phyloP scores from a whole-genome alignment of 148 eudicot genomes.

The Cornus kousa region DNA sequence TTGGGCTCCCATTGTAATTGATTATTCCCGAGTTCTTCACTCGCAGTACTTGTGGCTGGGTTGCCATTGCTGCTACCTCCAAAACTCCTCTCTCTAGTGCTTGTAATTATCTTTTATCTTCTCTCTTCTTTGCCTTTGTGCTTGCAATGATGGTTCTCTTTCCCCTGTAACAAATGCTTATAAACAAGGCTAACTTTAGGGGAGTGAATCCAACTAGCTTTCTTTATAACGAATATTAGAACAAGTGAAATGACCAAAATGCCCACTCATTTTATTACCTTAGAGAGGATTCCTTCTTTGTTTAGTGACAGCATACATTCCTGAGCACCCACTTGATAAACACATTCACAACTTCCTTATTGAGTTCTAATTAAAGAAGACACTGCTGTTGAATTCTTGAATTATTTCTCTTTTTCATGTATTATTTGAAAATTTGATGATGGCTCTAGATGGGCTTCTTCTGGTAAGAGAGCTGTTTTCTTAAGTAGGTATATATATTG shows the following conservation, averaged over 20 bases:
- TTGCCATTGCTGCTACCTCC: conserved; percentile 26
- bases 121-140: conserved; percentile 22
- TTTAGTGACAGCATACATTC: not conserved
- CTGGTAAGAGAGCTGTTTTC: conserved; percentile 40
- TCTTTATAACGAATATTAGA: conserved; percentile 14
- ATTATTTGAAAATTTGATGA: conserved; percentile 11
- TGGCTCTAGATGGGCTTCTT: conserved; percentile 24
- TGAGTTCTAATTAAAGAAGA: not conserved
- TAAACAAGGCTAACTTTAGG: conserved; percentile 48
- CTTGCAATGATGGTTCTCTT: conserved; percentile 24
- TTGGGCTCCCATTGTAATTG: conserved; percentile 38
- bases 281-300: not conserved
- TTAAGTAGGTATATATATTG: conserved; percentile 41
- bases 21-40: conserved; percentile 53
- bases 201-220: conserved; percentile 26
- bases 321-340: conserved; percentile 8
- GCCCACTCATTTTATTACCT: conserved; percentile 22
- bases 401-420: not conserved
- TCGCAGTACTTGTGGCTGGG: conserved; percentile 2
- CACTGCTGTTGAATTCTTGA: not conserved
- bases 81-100: not conserved
- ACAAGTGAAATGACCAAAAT: conserved; percentile 30
- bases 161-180: conserved; percentile 22
- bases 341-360: conserved; percentile 9
- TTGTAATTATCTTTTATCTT: not conserved